phyloP scores from a whole-genome alignment of 2,329 filamentous ascomycete genomes.

The Colletotrichum eremochloae region DNA sequence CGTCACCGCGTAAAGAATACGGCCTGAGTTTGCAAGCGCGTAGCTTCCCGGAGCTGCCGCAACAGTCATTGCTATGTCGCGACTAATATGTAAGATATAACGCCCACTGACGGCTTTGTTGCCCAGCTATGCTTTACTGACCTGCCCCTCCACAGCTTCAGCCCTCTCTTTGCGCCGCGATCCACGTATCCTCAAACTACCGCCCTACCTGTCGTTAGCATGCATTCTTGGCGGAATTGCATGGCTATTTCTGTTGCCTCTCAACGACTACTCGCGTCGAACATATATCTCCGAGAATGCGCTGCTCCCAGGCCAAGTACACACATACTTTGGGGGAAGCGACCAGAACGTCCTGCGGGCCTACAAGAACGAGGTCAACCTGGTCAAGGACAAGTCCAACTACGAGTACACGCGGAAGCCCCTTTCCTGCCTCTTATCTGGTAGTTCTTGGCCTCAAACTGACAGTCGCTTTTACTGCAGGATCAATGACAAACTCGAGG shows the following conservation, averaged over 20 bases:
- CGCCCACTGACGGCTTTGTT: background rate
- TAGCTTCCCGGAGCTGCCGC: conserved; percentile 26
- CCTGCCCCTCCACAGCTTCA: conserved; percentile 61
- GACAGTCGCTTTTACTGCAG: conserved; percentile 49
- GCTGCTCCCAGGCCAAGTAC: conserved; percentile 93
- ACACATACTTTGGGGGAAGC: conserved; percentile 96
- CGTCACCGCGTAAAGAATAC: conserved; percentile 18
- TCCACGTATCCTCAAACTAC: conserved; percentile 84
- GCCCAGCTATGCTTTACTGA: conserved; percentile 35
- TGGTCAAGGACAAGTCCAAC: conserved; percentile 67
- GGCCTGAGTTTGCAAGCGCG: conserved; percentile 27
- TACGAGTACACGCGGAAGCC: conserved; percentile 58
- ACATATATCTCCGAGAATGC: conserved; percentile 99
- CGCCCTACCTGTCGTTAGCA: conserved; percentile 87
- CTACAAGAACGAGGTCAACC: conserved; percentile 86
- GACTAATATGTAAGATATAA: conserved; percentile 63
- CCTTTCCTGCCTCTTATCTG: background rate
- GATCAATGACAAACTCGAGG: conserved; percentile 78
- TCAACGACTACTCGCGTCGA: conserved; percentile 89
- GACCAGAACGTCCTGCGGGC: conserved; percentile 95
- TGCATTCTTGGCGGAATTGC: conserved; percentile 87
- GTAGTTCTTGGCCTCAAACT: background rate
- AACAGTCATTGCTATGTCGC: conserved; percentile 59
- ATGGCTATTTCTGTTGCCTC: conserved; percentile 90
- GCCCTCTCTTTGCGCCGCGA: conserved; percentile 81